Conservation (phyloP, 1,139 yeast genomes). For the Blastobotrys raffinosifermentans region DNA sequence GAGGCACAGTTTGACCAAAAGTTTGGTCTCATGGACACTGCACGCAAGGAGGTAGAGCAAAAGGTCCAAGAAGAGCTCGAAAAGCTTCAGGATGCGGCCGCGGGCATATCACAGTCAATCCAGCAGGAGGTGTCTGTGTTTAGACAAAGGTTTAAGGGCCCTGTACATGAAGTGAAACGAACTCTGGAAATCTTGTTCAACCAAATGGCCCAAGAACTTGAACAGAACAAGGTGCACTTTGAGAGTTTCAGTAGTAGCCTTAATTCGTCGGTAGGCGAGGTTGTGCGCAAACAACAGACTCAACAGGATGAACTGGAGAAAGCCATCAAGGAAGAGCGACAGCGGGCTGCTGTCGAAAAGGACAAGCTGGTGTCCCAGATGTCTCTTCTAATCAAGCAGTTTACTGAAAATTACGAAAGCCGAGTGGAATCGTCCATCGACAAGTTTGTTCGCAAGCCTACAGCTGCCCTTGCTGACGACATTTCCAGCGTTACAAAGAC, state of each 20-base stretch:
- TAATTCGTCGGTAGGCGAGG: conserved; percentile 1
- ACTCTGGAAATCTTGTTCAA: conserved; percentile 2
- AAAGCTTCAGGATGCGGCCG: conserved; percentile 2
- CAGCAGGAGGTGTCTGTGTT: conserved; percentile 6
- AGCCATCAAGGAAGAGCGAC: conserved; percentile 3
- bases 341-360: conserved; percentile 2
- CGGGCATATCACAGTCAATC: conserved; percentile 5
- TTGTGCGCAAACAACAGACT: conserved; percentile 1
- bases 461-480: background rate
- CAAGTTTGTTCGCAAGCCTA: background rate
- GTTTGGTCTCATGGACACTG: background rate
- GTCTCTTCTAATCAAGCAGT: conserved; percentile 2
- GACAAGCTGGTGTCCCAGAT: conserved; percentile 5
- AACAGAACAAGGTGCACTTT: background rate
- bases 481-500: conserved; percentile 3
- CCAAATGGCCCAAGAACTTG: background rate
- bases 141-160: conserved; percentile 6
- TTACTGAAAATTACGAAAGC: conserved; percentile 4
- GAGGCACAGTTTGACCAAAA: background rate
- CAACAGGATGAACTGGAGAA: conserved; percentile 2
- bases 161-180: conserved; percentile 4
- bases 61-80: conserved; percentile 9
- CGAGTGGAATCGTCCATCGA: background rate
- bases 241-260: background rate
- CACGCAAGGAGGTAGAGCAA: conserved; percentile 7